Evolutionary conservation across 164 flowering plant species (phyloP).

Genomic region (Paratinospora sagittata): DNA sequence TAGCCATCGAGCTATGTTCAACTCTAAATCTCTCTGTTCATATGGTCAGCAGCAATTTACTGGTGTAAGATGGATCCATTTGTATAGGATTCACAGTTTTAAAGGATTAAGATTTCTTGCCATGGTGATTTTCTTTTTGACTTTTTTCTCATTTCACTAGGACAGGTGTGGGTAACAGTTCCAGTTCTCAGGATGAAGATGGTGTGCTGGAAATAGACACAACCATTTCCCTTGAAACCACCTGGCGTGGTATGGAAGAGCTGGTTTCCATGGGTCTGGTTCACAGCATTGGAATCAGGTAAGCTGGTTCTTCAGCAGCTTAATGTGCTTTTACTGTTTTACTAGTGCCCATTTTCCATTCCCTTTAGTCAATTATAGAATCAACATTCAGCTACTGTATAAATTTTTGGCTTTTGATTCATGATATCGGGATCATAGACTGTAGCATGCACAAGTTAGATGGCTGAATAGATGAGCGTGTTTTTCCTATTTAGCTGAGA

Average conservation of each 20-base stretch:
- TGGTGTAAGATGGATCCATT: too few species aligned
- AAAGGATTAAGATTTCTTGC: neutral
- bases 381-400: too few species aligned
- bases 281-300: conserved; percentile 98
- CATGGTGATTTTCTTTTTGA: neutral
- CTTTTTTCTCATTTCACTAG: neutral
- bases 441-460: too few species aligned
- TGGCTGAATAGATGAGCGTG: neutral
- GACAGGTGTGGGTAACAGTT: conserved; percentile 71
- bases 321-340: neutral
- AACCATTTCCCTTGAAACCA: conserved; percentile 78
- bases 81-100: neutral
- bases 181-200: conserved; percentile 69
- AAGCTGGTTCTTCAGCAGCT: neutral
- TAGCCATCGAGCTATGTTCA: too few species aligned
- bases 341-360: neutral
- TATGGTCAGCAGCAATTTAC: too few species aligned
- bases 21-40: too few species aligned
- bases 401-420: too few species aligned
- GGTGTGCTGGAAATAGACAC: conserved; percentile 89
- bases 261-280: conserved; percentile 76
- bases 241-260: conserved; percentile 98
- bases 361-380: too few species aligned
- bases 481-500: too few species aligned
- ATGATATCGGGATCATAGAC: too few species aligned